Evolutionary conservation across 176 grass and related monocot species (phyloP).

Genomic region (Alloteropsis semialata): DNA sequence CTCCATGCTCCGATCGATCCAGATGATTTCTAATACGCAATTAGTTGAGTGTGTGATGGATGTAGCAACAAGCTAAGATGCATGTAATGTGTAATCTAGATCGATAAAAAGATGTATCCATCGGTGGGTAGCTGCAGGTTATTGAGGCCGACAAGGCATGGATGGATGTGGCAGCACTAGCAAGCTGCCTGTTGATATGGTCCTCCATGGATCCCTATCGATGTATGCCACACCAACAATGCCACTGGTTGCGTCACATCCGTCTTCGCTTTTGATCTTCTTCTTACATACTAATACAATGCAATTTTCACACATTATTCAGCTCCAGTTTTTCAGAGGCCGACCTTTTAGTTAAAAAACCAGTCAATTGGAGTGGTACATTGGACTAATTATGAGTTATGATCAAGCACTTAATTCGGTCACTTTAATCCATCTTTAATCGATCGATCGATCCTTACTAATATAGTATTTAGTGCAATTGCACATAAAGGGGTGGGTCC

Average conservation of each 20-base stretch:
- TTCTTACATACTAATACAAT: too few species aligned
- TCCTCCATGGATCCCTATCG: background rate
- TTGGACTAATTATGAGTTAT: background rate
- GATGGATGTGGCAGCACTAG: slow-evolving; percentile 42
- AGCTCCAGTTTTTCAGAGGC: background rate
- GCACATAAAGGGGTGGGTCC: background rate
- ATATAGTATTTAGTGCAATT: background rate
- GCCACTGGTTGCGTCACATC: slow-evolving; percentile 1
- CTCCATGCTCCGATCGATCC: too few species aligned
- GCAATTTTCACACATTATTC: background rate
- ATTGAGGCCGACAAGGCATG: slow-evolving; percentile 32
- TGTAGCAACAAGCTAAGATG: background rate
- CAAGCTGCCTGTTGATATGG: background rate
- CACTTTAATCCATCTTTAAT: background rate
- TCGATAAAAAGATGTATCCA: background rate
- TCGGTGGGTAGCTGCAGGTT: background rate
- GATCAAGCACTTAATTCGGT: background rate
- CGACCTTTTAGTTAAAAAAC: too few species aligned
- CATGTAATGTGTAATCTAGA: background rate
- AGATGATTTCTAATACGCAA: background rate
- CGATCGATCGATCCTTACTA: background rate
- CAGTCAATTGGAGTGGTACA: background rate
- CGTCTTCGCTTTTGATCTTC: background rate
- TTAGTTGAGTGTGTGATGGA: background rate
- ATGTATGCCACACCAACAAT: background rate